These are phyloP conservation scores for Isatis lusitanica DNA, from an alignment of 441 rosid genomes.

Conservation along the genomic window DNA sequence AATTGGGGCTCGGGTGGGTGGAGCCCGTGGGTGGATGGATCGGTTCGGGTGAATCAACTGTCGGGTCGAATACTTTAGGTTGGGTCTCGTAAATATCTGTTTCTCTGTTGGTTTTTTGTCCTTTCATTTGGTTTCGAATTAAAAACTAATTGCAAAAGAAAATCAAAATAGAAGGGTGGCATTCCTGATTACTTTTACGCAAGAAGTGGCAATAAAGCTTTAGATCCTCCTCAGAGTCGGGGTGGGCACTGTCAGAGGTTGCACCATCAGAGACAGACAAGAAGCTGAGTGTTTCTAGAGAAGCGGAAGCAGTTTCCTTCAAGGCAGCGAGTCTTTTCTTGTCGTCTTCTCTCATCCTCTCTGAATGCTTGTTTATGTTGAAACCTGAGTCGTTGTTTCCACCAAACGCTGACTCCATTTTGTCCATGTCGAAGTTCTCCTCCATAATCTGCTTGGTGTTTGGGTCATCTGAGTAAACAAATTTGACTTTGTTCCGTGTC, in stretches of 20 bases:
- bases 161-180: too few species aligned
- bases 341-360: slow-evolving; percentile 90
- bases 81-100: too few species aligned
- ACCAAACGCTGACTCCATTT: slow-evolving; percentile 74
- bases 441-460: slow-evolving; percentile 69
- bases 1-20: too few species aligned
- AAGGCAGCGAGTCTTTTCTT: slow-evolving; percentile 43
- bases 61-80: too few species aligned
- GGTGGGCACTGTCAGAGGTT: slow-evolving; percentile 34
- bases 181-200: too few species aligned
- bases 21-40: too few species aligned
- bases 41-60: too few species aligned
- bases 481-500: slow-evolving; percentile 83
- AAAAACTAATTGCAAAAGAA: too few species aligned
- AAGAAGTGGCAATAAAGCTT: too few species aligned
- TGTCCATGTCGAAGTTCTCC: slow-evolving; percentile 69
- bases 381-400: slow-evolving; percentile 67
- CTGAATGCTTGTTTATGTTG: slow-evolving; percentile 57
- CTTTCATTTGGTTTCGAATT: too few species aligned
- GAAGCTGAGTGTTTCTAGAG: slow-evolving; percentile 44
- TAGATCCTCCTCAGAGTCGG: not conserved
- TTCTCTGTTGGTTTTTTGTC: too few species aligned
- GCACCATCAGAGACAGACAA: slow-evolving; percentile 48
- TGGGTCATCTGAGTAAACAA: slow-evolving; percentile 72
- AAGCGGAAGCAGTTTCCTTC: slow-evolving; percentile 12